Conservation (phyloP, 805 yeast species). For the Cyberlindnera sargentensis region DNA sequence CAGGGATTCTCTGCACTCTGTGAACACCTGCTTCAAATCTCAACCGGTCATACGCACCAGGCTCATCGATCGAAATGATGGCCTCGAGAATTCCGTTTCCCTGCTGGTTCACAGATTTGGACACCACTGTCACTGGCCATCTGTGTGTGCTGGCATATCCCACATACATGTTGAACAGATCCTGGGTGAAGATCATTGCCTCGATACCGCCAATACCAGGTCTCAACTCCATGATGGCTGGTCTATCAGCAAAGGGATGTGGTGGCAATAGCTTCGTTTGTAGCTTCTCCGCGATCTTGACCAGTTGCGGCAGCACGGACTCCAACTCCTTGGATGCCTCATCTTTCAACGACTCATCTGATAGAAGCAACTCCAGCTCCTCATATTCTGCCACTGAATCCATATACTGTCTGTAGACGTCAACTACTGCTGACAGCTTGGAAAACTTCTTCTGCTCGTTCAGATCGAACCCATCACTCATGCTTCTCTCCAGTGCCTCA, state of each 20-base stretch:
- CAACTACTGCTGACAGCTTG: slow-evolving; percentile 36
- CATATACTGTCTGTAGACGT: slow-evolving; percentile 32
- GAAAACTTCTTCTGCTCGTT: slow-evolving; percentile 44
- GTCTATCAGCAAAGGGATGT: slow-evolving; percentile 65
- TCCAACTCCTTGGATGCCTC: slow-evolving; percentile 62
- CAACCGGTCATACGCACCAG: slow-evolving; percentile 67
- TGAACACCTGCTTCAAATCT: slow-evolving; percentile 94
- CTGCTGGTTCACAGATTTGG: slow-evolving; percentile 46
- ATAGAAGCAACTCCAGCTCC: slow-evolving; percentile 38
- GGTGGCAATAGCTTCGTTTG: slow-evolving; percentile 64
- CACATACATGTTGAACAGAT: slow-evolving; percentile 74
- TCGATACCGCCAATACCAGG: slow-evolving; percentile 98
- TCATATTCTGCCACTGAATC: slow-evolving; percentile 23
- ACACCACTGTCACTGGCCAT: slow-evolving; percentile 63
- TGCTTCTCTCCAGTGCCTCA: slow-evolving; percentile 30
- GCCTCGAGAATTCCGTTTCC: slow-evolving; percentile 75
- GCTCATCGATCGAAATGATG: slow-evolving; percentile 61
- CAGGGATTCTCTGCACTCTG: slow-evolving; percentile 90
- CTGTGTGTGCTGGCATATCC: slow-evolving; percentile 55
- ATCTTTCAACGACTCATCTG: slow-evolving; percentile 40
- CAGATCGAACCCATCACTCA: slow-evolving; percentile 41
- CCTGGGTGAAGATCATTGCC: slow-evolving; percentile 80
- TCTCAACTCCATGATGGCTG: slow-evolving; percentile 76
- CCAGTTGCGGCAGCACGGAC: slow-evolving; percentile 37
- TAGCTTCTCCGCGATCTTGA: slow-evolving; percentile 35